These are phyloP conservation scores for Pseudotulostoma volvatum DNA, from an alignment of 495 filamentous ascomycete genomes.

Conservation along the genomic window DNA sequence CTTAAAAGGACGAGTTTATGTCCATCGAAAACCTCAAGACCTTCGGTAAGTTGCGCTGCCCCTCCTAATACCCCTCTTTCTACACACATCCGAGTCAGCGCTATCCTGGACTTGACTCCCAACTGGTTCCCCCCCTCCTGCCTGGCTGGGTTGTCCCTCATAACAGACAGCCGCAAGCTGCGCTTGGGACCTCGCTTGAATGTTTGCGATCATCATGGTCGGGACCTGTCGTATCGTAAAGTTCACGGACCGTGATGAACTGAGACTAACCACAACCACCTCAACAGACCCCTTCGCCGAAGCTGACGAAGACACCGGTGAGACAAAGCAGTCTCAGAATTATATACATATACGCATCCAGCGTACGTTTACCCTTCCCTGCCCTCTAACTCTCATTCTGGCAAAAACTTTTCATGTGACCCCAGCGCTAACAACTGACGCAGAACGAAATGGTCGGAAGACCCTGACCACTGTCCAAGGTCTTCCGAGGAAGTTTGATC, in stretches of 20 bases:
- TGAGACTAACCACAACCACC: conserved; percentile 21
- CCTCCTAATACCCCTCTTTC: conserved; percentile 8
- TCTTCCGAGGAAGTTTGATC: conserved; percentile 93
- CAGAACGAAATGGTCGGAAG: conserved; percentile 99
- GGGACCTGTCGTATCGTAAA: conserved; percentile 2
- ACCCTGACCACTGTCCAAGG: conserved; percentile 99
- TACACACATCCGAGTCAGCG: neutral
- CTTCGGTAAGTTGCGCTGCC: conserved; percentile 60
- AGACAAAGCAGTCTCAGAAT: conserved; percentile 84
- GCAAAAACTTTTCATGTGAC: too few relatives aligned
- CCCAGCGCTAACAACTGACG: conserved; percentile 13
- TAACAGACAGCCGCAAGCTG: too few relatives aligned
- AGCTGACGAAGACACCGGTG: conserved; percentile 97
- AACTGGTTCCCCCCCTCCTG: too few relatives aligned
- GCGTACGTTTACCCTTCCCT: conserved; percentile 46
- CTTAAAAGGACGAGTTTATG: conserved; percentile 68
- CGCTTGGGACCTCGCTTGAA: too few relatives aligned
- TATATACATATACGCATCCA: conserved; percentile 99
- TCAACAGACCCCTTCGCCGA: conserved; percentile 97
- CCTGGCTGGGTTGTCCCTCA: too few relatives aligned
- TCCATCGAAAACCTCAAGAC: conserved; percentile 99
- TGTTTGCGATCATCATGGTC: conserved; percentile 1
- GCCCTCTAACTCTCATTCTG: conserved; percentile 3
- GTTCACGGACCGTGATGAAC: conserved; percentile 5
- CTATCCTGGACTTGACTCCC: neutral